These are phyloP conservation scores for Plantago ovata DNA, from an alignment of 257 asterid species.

Conservation along the genomic window DNA sequence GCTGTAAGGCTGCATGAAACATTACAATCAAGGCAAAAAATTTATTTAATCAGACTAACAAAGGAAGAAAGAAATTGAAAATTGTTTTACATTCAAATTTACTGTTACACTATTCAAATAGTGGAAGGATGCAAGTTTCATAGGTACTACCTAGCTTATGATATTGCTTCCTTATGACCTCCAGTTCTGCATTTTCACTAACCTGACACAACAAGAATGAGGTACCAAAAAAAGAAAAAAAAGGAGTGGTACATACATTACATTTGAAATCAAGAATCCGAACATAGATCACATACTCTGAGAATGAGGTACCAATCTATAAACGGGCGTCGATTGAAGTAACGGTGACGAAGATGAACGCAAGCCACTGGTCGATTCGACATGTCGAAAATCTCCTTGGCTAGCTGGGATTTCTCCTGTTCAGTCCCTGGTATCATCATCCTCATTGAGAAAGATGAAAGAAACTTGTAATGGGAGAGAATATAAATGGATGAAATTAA, in stretches of 20 bases:
- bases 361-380: constrained; percentile 34
- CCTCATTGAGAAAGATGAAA: constrained; percentile 28
- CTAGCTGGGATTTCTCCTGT: constrained; percentile 47
- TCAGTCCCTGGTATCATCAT: constrained; percentile 27
- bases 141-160: constrained; percentile 59
- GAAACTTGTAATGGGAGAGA: constrained; percentile 10
- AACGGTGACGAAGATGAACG: constrained; percentile 28
- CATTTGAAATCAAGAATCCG: neutral
- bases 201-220: constrained; percentile 34
- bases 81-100: neutral
- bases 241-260: neutral
- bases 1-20: constrained; percentile 51
- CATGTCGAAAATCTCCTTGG: constrained; percentile 43
- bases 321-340: constrained; percentile 27
- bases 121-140: neutral
- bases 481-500: constrained; percentile 27
- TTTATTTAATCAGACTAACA: neutral
- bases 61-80: too few species aligned
- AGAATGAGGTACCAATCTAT: constrained; percentile 73
- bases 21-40: neutral
- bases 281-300: constrained; percentile 32
- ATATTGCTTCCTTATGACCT: constrained; percentile 49
- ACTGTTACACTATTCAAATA: neutral
- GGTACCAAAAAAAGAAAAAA: neutral
- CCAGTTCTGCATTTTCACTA: constrained; percentile 50